phyloP scores from a whole-genome alignment of 176 grass and related monocot genomes.

The Metroxylon sagu region DNA sequence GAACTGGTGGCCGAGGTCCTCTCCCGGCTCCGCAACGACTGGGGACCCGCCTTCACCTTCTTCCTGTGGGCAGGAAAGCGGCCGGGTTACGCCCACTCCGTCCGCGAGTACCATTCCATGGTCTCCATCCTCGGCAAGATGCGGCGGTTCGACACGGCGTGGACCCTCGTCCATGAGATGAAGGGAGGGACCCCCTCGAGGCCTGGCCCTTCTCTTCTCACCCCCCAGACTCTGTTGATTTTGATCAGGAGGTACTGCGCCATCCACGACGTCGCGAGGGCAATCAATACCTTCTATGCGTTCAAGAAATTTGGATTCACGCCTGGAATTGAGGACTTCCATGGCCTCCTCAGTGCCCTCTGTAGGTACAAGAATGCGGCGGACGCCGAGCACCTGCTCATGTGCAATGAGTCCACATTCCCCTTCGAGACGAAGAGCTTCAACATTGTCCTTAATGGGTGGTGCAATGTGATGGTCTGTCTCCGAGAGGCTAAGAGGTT shows the following conservation, averaged over 20 bases:
- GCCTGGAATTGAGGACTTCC: conserved; percentile 39
- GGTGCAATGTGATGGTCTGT: conserved; percentile 56
- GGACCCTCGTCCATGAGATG: conserved; percentile 67
- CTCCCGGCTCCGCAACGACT: conserved; percentile 64
- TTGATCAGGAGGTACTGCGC: conserved; percentile 52
- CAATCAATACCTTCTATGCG: conserved; percentile 46
- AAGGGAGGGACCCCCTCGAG: conserved; percentile 9
- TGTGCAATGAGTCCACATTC: conserved; percentile 49
- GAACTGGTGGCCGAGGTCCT: conserved; percentile 52
- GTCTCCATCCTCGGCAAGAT: conserved; percentile 72
- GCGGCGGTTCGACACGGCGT: conserved; percentile 63
- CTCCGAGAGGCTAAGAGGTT: conserved; percentile 65
- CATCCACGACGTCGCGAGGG: conserved; percentile 46
- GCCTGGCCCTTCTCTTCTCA: conserved; percentile 22
- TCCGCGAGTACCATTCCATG: conserved; percentile 63
- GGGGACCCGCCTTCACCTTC: conserved; percentile 48
- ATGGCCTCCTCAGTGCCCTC: conserved; percentile 60
- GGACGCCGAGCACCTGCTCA: conserved; percentile 71
- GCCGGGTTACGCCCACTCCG: conserved; percentile 43
- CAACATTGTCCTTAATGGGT: conserved; percentile 78
- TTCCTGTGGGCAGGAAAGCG: conserved; percentile 63
- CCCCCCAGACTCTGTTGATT: conserved; percentile 37
- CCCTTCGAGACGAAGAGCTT: conserved; percentile 84
- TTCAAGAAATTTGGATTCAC: conserved; percentile 47
- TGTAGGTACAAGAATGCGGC: conserved; percentile 72